These are phyloP conservation scores for Kandelia obovata DNA, from an alignment of 345 rosid species.

Conservation along the genomic window DNA sequence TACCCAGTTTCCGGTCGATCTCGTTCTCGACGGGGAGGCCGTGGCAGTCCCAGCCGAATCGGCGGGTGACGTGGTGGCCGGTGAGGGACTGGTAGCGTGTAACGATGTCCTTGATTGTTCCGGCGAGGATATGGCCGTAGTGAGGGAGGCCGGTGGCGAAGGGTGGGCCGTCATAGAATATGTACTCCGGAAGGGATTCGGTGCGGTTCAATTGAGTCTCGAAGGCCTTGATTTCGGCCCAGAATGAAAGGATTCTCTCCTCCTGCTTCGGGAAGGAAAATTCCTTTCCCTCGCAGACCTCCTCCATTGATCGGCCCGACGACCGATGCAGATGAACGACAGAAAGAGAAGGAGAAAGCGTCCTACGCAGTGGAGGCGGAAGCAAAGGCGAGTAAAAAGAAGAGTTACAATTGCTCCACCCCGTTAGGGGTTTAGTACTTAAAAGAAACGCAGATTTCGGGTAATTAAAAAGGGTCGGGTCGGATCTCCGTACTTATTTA, in stretches of 20 bases:
- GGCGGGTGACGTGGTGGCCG: slow-evolving; percentile 88
- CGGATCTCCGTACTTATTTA: no score
- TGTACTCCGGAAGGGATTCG: slow-evolving; percentile 57
- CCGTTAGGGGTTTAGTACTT: no score
- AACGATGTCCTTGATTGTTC: slow-evolving; percentile 91
- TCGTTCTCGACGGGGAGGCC: slow-evolving; percentile 93
- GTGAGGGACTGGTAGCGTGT: slow-evolving; percentile 87
- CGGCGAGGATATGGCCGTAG: slow-evolving; percentile 96
- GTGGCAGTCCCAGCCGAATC: slow-evolving; percentile 99
- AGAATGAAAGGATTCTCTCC: slow-evolving; percentile 51
- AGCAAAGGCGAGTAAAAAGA: no score
- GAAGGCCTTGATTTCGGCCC: slow-evolving; percentile 79
- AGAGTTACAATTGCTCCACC: no score
- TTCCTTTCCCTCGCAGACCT: slow-evolving; percentile 85
- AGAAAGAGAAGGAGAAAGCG: no score
- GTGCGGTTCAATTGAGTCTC: slow-evolving; percentile 66
- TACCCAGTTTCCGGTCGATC: slow-evolving; percentile 67
- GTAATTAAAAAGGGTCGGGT: no score
- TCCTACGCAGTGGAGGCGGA: no score
- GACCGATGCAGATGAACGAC: no score
- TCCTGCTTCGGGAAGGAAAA: slow-evolving; percentile 80
- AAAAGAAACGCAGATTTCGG: no score
- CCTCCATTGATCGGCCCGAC: slow-evolving; percentile 50
- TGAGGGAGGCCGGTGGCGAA: slow-evolving; percentile 98
- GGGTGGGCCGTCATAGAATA: slow-evolving; percentile 97